These are phyloP conservation scores for Spergularia bocconei DNA, from an alignment of 148 eudicot genomes.

Conservation along the genomic window DNA sequence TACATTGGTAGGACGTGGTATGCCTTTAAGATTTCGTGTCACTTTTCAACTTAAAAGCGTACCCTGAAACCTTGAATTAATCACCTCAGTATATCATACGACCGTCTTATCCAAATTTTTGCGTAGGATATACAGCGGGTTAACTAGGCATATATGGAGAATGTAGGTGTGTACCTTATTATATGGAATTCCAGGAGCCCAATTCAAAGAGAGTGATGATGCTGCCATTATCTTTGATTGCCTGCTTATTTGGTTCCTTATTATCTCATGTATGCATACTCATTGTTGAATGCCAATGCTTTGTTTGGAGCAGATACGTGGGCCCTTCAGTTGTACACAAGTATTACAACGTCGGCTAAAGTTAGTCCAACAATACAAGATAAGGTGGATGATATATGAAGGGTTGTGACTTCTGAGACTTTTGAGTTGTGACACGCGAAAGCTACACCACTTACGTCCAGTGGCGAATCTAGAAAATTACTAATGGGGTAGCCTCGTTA, in stretches of 20 bases:
- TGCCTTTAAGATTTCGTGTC: too few relatives aligned
- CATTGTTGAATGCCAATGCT: neutral
- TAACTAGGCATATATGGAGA: neutral
- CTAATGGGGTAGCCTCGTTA: too few relatives aligned
- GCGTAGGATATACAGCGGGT: too few relatives aligned
- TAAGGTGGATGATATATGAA: constrained; percentile 20
- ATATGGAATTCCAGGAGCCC: constrained; percentile 37
- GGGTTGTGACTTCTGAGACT: neutral
- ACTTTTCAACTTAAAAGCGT: too few relatives aligned
- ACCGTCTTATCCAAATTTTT: too few relatives aligned
- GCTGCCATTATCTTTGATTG: constrained; percentile 36
- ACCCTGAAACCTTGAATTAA: too few relatives aligned
- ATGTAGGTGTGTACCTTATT: constrained; percentile 32
- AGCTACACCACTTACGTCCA: too few relatives aligned
- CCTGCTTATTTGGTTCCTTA: neutral
- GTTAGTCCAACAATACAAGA: constrained; percentile 30
- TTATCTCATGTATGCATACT: constrained; percentile 6
- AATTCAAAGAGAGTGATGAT: constrained; percentile 48
- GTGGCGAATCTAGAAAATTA: too few relatives aligned
- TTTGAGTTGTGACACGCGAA: constrained; percentile 12
- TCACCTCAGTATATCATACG: too few relatives aligned
- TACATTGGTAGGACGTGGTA: too few relatives aligned
- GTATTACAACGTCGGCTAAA: constrained; percentile 3
- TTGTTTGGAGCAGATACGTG: neutral
- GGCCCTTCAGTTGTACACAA: neutral